Conservation (phyloP, 2,329 filamentous ascomycete genomes). For the Aureobasidium sp. region DNA sequence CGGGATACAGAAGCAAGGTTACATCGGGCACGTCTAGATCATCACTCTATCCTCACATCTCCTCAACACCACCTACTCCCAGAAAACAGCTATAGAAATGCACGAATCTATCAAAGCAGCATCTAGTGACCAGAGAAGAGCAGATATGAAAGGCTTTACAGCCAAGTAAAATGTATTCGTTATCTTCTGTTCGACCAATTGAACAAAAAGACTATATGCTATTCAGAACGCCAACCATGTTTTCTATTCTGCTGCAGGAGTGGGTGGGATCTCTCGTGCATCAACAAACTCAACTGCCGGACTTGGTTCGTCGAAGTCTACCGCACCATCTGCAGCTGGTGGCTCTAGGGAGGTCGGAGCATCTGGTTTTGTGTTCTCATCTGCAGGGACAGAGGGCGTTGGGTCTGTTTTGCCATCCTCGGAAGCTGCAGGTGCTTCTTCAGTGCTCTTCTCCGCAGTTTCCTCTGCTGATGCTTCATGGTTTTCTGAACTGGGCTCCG, state of each 20-base stretch:
- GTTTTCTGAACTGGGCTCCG: background rate
- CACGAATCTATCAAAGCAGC: background rate
- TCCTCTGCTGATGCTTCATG: background rate
- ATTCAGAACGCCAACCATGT: background rate
- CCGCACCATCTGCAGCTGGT: constrained; percentile 16
- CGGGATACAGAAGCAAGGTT: background rate
- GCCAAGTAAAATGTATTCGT: background rate
- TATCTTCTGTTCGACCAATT: background rate
- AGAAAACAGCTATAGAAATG: background rate
- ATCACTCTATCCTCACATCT: too few species aligned
- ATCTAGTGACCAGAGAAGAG: background rate
- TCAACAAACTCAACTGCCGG: constrained; percentile 27
- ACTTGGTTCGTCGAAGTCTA: constrained; percentile 19
- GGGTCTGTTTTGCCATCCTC: background rate
- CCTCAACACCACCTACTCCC: background rate
- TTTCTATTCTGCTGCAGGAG: constrained; percentile 15
- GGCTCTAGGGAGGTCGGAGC: constrained; percentile 14
- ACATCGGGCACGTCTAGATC: background rate
- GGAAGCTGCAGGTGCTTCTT: background rate
- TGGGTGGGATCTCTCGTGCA: constrained; percentile 24
- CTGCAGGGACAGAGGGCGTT: background rate
- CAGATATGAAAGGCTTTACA: background rate
- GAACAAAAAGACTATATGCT: background rate
- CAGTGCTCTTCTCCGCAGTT: background rate
- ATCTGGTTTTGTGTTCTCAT: background rate